phyloP scores from a whole-genome alignment of 2,329 filamentous ascomycete genomes.

The Fusarium mexicanum region DNA sequence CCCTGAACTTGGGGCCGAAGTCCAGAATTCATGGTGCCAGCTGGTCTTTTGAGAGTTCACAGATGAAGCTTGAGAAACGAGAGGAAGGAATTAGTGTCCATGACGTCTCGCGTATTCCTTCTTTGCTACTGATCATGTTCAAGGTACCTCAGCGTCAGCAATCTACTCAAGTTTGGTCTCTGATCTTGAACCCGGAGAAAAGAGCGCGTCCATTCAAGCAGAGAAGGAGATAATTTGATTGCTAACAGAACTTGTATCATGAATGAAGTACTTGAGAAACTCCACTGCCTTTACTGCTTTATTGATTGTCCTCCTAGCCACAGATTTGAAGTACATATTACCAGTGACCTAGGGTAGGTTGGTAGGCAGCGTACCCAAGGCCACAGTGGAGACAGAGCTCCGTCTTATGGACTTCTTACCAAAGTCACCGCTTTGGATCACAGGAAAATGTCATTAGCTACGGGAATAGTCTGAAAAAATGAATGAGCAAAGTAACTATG shows the following conservation, averaged over 20 bases:
- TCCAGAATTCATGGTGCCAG: neutral
- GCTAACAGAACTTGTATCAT: neutral
- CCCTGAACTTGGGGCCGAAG: neutral
- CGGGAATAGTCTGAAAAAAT: neutral
- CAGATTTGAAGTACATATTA: neutral
- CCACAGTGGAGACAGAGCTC: neutral
- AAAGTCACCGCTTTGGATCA: neutral
- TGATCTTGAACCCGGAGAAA: neutral
- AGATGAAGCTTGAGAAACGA: neutral
- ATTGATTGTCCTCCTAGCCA: neutral
- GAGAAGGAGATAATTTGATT: neutral
- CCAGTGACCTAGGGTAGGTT: neutral
- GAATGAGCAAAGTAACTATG: too few relatives aligned
- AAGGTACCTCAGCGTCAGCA: neutral
- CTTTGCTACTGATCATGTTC: neutral
- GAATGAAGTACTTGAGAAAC: neutral
- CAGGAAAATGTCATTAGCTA: neutral
- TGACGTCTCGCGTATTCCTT: neutral
- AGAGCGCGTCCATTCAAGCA: neutral
- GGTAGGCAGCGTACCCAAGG: neutral
- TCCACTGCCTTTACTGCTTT: neutral
- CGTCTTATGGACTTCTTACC: neutral
- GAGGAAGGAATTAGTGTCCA: neutral
- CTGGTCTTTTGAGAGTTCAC: neutral
- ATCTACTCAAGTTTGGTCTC: accelerated